Conservation (phyloP, 805 yeast species). For the Wickerhamomyces strasburgensis region DNA sequence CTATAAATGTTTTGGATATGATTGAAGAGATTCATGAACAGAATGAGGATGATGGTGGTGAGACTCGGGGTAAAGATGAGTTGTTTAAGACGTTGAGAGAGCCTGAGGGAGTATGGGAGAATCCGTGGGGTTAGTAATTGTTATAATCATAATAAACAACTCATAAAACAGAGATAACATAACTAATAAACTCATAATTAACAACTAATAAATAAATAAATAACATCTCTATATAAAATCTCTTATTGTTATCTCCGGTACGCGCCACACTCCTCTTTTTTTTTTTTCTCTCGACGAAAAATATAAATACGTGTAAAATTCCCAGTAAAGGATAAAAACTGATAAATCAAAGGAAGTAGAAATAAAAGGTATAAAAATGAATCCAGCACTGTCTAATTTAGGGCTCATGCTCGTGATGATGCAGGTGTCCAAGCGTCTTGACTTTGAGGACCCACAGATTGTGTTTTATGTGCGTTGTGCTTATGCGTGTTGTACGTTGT, state of each 20-base stretch:
- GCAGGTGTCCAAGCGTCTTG: conserved; percentile 87
- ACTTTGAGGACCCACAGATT: conserved; percentile 77
- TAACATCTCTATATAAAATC: background rate
- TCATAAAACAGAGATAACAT: no score
- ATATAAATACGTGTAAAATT: background rate
- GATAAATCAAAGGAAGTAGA: no score
- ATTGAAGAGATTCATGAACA: conserved; percentile 62
- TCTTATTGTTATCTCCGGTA: background rate
- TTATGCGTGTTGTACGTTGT: conserved; percentile 60
- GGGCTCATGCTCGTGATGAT: conserved; percentile 92
- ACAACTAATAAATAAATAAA: no score
- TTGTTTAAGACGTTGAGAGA: background rate
- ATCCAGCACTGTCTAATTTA: conserved; percentile 83
- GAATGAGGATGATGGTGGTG: conserved; percentile 17
- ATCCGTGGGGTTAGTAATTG: no score
- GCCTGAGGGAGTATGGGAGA: background rate
- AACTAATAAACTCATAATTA: no score
- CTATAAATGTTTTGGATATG: conserved; percentile 63
- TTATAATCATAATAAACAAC: no score
- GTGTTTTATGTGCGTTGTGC: conserved; percentile 70
- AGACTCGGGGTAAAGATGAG: conserved; percentile 14
- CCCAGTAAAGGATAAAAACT: no score
- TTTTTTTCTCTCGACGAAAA: background rate
- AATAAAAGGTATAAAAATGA: conserved; percentile 49
- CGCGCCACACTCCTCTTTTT: background rate